Evolutionary conservation across 345 rosid species (phyloP), one percentile per base, ranked within the genome.

Genomic region (Euphorbia pulcherrima): DNA sequence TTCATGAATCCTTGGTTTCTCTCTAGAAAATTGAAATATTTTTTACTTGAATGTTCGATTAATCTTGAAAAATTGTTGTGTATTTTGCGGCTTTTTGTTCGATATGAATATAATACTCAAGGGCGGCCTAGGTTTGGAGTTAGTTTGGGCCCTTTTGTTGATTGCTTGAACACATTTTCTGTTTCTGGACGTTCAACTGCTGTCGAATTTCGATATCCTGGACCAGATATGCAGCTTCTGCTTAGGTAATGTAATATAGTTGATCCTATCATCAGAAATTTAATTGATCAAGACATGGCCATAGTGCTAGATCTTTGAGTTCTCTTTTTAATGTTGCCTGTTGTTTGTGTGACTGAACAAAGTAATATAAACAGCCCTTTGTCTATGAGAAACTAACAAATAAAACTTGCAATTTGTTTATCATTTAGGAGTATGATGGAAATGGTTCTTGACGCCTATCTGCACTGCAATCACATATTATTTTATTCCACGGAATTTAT

Each of bases 191-290:
- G 76, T 72, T 77, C 92, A 8, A 80, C 76, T 75, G 77, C 80
- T 12, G 83, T 90, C 12, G 98, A 93, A 61, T 86, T 93, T 54
- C 90, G 71, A 61, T 90, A 93, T 76, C 96, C 98, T 24, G 98
- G 98, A 28, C 90, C 97, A 50, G 98, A 93, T 74, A 87, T 90
- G 98, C 90, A 90, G 81, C 94, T 93, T 70, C 95, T 90, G 77
- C 77, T 93, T 86, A 89, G 85, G 98, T 93, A 87, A 62, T 77
- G 5, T 60, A 33, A n/a, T n/a, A n/a, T n/a, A n/a, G 8, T 48
- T 51, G 10, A 39, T 39, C 13, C 13, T 44, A 44, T 54, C 53
- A 11, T 41, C 18, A 24, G 28, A 6, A 50, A n/a, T n/a, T n/a
- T 65, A 13, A 3, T 20, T 64, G 24, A n/a, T n/a, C n/a, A n/a